phyloP scores from a whole-genome alignment of 1,139 yeast species.

The Eremothecium gossypii region DNA sequence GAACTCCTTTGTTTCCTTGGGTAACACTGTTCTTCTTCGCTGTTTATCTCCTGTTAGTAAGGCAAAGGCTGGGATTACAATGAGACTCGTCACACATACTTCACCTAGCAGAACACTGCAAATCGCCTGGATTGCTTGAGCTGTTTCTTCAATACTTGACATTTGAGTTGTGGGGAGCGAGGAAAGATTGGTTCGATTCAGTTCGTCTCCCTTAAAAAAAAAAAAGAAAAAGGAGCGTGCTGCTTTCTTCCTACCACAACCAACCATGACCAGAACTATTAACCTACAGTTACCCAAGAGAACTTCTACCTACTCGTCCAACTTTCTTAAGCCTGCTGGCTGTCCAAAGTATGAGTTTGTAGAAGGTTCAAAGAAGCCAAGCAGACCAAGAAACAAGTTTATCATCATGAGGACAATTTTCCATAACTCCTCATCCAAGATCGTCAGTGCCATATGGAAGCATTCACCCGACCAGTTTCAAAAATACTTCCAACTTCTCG shows the following conservation, averaged over 20 bases:
- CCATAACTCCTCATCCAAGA: constrained; percentile 5
- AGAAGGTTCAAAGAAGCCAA: constrained; percentile 2
- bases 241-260: not conserved
- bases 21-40: constrained; percentile 8
- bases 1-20: constrained; percentile 11
- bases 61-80: constrained; percentile 3
- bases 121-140: not conserved
- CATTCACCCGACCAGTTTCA: constrained; percentile 4
- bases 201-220: constrained; percentile 1
- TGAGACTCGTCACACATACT: constrained; percentile 4
- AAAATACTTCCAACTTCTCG: constrained; percentile 4
- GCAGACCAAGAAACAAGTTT: constrained; percentile 7
- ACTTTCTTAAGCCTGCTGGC: constrained; percentile 3
- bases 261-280: constrained; percentile 1
- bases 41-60: constrained; percentile 3
- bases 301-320: constrained; percentile 3
- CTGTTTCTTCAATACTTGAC: constrained; percentile 2
- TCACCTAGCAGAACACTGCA: constrained; percentile 4
- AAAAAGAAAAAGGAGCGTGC: not conserved
- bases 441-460: constrained; percentile 5
- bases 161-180: not conserved
- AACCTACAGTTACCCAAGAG: constrained; percentile 3
- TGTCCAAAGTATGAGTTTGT: constrained; percentile 3
- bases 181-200: not conserved
- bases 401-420: constrained; percentile 6